A percentile compares a stretch with the other conserved stretches of the same genome.
These are phyloP conservation scores for Lactarius trivialis DNA, from an alignment of 768 basidiomycete species.

Conservation along the genomic window DNA sequence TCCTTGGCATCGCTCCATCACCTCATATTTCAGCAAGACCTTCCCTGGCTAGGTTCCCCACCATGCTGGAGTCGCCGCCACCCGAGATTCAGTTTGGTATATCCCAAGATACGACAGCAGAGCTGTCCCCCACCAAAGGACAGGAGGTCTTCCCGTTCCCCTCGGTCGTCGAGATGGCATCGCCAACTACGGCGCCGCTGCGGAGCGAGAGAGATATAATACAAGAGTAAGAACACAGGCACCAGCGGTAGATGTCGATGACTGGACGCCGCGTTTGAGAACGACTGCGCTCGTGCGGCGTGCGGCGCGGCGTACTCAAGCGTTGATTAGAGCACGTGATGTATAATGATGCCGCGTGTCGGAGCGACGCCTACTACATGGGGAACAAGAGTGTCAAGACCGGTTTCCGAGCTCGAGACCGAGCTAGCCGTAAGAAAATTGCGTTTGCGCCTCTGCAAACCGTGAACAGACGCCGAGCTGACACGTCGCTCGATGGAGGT, in stretches of 20 bases:
- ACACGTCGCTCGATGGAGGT: constrained; percentile 60
- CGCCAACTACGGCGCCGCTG: background rate
- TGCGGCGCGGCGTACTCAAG: too few relatives aligned
- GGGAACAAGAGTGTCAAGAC: constrained; percentile 32
- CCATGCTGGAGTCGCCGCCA: background rate
- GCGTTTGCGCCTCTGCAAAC: background rate
- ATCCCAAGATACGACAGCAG: background rate
- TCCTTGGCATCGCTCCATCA: constrained; percentile 14
- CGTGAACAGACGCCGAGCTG: constrained; percentile 2
- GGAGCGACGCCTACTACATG: constrained; percentile 60
- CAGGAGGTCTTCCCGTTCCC: background rate
- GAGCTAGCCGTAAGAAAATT: background rate
- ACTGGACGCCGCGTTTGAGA: background rate
- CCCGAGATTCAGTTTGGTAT: background rate
- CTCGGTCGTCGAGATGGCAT: constrained; percentile 10
- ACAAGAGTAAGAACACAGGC: constrained; percentile 13
- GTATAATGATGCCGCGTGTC: constrained; percentile 44
- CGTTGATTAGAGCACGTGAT: constrained; percentile 10
- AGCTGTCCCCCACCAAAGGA: background rate
- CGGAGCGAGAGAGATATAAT: constrained; percentile 3
- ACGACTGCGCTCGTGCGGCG: too few relatives aligned
- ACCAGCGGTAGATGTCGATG: background rate
- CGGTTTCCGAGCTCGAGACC: background rate
- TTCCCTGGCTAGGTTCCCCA: constrained; percentile 3
- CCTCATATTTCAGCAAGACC: constrained; percentile 1